A percentile compares a stretch with the other conserved stretches of the same genome.
phyloP scores from a whole-genome alignment of 1,284 basidiomycete species.

The Trametes hirsuta region DNA sequence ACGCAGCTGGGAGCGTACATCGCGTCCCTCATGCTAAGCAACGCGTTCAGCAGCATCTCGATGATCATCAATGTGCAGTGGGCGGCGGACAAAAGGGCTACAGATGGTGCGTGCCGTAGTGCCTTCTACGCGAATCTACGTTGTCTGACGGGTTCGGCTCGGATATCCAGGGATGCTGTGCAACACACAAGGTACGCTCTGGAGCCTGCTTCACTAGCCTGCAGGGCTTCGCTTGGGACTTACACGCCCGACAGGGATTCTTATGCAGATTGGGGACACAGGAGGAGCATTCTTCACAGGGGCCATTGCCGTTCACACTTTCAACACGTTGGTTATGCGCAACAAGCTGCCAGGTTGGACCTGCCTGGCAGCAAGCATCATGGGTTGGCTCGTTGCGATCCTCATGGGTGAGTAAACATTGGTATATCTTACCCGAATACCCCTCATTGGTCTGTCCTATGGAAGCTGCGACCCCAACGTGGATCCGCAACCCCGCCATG shows the following conservation, averaged over 20 bases:
- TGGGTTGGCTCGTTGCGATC: constrained; percentile 58
- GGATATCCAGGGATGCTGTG: constrained; percentile 41
- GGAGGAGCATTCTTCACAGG: constrained; percentile 66
- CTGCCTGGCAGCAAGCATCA: constrained; percentile 43
- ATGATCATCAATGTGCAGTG: constrained; percentile 55
- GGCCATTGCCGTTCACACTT: constrained; percentile 68
- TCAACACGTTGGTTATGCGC: constrained; percentile 63
- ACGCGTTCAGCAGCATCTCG: constrained; percentile 54
- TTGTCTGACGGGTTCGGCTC: not conserved
- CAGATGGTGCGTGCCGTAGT: constrained; percentile 46
- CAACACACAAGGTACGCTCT: constrained; percentile 55
- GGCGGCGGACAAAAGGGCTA: constrained; percentile 47
- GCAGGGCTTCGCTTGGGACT: not conserved
- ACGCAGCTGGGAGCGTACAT: constrained; percentile 72
- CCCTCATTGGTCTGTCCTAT: constrained; percentile 3
- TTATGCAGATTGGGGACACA: constrained; percentile 67
- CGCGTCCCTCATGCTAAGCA: constrained; percentile 60
- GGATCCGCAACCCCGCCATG: constrained; percentile 27
- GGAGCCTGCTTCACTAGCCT: not conserved
- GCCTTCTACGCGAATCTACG: not conserved
- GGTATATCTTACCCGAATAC: not conserved
- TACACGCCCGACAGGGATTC: constrained; percentile 32
- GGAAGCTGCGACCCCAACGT: constrained; percentile 46
- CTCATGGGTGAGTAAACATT: constrained; percentile 46
- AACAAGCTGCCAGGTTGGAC: constrained; percentile 54